Base-by-base conservation (phyloP, 2,329 filamentous ascomycete species). In the Colletotrichum chrysophilum region DNA sequence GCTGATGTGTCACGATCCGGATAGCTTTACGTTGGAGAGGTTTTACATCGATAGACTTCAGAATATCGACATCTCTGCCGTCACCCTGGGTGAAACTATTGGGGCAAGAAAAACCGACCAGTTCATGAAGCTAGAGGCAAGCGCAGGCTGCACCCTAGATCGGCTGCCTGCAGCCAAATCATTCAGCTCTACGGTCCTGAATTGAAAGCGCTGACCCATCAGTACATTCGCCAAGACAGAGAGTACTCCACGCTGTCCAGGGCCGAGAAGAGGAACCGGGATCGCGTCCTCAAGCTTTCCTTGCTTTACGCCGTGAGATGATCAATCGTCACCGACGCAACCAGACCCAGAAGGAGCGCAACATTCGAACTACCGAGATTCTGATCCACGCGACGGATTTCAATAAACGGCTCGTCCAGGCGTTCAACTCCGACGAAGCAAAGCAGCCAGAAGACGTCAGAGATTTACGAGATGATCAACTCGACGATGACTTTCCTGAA, bases 41-140 rank as follows among this genome's bases (percentile, higher is more conserved):
- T 0, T 18, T 18, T 18, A 18, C 8, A 10, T 3, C 36, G 4
- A 43, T 2, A 43, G 38, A 43, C 38, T 43, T n/a, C 16, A 43
- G 16, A n/a, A 43, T n/a, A 43, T 43, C 38, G 18, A 43, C 0
- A 5, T 43, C 18, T 0, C 38, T 43, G 18, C 38, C 38, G 16
- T 43, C 38, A 5, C 16, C 38, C 38, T n/a, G 8, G 16, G 38
- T 10, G 38, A n/a, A 43, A 43, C 38, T 9, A 10, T 43, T 43
- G 8, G 16, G 16, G 1, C 8, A 43, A 2, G 4, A 10, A 43
- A 43, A n/a, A 1, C 2, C 38, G 16, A 43, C 38, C 1, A n/a
- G 3, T 43, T n/a, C 38, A 43, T 18, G 18, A 18, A 43, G 16
- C 38, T 43, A 16, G 38, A 43, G 38, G 38, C 16, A 43, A 43